phyloP scores from a whole-genome alignment of 331 rosid species.

The Erythrophleum ivorense region DNA sequence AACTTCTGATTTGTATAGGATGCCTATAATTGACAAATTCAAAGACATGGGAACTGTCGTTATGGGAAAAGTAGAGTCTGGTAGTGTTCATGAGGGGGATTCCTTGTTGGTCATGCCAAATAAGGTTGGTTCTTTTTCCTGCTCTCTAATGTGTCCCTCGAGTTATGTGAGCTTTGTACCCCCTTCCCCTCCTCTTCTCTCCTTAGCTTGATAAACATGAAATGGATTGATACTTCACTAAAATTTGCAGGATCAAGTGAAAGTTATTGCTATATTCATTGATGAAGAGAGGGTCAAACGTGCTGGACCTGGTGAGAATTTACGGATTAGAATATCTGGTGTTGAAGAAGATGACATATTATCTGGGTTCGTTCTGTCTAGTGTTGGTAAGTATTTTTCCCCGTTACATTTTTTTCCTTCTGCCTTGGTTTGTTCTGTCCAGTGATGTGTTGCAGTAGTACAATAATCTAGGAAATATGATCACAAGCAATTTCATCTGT shows the following conservation, averaged over 20 bases:
- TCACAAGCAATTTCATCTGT: constrained; percentile 2
- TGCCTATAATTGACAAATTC: constrained; percentile 92
- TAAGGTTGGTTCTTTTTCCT: constrained; percentile 57
- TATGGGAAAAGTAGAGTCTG: constrained; percentile 99
- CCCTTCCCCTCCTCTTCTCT: not conserved
- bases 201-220: not conserved
- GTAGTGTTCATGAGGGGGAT: constrained; percentile 80
- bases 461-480: constrained; percentile 3
- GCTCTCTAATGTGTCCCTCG: not conserved
- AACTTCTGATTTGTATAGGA: constrained; percentile 58
- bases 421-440: constrained; percentile 13
- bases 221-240: constrained; percentile 18
- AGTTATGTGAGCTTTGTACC: constrained; percentile 18
- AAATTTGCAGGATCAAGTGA: constrained; percentile 72
- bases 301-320: constrained; percentile 98
- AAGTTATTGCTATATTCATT: constrained; percentile 66
- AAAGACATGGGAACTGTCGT: constrained; percentile 96
- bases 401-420: not conserved
- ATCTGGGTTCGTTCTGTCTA: constrained; percentile 81
- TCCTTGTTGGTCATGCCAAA: constrained; percentile 89
- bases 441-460: not conserved
- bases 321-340: constrained; percentile 85
- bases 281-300: constrained; percentile 73
- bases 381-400: constrained; percentile 67
- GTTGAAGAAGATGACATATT: constrained; percentile 83